A percentile compares a stretch with the other conserved stretches of the same genome.
These are phyloP conservation scores for Pichia sporocuriosa DNA, from an alignment of 805 yeast species.

Conservation along the genomic window DNA sequence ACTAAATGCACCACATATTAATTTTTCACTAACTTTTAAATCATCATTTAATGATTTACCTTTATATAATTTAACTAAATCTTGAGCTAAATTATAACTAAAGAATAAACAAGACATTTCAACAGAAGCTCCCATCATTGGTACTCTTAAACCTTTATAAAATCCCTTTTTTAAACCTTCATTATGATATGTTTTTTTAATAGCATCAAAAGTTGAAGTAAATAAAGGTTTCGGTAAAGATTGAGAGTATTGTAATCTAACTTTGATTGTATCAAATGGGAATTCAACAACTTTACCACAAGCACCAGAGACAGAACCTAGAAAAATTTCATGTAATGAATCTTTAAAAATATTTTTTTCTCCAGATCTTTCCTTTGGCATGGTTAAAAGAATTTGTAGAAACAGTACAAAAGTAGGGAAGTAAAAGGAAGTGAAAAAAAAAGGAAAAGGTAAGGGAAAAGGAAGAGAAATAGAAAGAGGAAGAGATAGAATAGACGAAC, in stretches of 20 bases:
- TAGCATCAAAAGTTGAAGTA: conserved; percentile 59
- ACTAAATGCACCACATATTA: conserved; percentile 71
- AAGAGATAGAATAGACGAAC: not conserved
- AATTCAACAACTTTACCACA: conserved; percentile 79
- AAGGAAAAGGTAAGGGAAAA: not conserved
- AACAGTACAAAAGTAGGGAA: too few relatives aligned
- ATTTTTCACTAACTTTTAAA: conserved; percentile 24
- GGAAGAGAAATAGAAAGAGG: not conserved
- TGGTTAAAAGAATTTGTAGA: not conserved
- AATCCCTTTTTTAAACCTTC: conserved; percentile 74
- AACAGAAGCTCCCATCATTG: conserved; percentile 82
- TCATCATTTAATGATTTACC: conserved; percentile 17
- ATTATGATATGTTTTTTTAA: conserved; percentile 47
- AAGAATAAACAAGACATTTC: conserved; percentile 80
- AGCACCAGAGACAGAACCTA: conserved; percentile 66
- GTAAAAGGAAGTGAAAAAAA: not conserved
- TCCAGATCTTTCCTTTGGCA: conserved; percentile 9
- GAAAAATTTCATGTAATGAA: conserved; percentile 35
- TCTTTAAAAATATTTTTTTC: conserved; percentile 16
- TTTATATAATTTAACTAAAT: conserved; percentile 26
- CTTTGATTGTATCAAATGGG: conserved; percentile 92
- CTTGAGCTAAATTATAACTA: conserved; percentile 46
- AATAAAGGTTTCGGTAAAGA: conserved; percentile 46
- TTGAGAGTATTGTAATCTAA: conserved; percentile 69
- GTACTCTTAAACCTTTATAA: conserved; percentile 74